A percentile compares a stretch with the other conserved stretches of the same genome.
Evolutionary conservation across 202 grass and related monocot genomes (phyloP).

Genomic region (Alloteropsis angusta): DNA sequence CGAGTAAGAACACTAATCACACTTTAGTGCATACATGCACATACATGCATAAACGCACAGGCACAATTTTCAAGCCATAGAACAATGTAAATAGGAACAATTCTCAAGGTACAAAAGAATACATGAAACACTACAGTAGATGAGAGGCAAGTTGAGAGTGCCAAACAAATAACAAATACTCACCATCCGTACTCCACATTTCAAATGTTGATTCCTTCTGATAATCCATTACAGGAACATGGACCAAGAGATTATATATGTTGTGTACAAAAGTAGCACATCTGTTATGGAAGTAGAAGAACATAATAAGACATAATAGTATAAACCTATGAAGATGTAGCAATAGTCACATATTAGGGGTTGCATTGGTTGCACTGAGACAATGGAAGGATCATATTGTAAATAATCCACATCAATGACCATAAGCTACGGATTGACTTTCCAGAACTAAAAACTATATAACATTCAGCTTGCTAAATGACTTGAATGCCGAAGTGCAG

Average conservation of each 20-base stretch:
- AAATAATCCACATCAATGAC: neutral
- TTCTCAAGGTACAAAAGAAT: neutral
- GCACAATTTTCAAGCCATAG: neutral
- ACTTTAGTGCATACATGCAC: neutral
- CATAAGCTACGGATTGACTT: neutral
- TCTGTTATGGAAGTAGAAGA: constrained; percentile 38
- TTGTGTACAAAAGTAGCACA: constrained; percentile 37
- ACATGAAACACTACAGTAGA: neutral
- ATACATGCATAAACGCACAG: neutral
- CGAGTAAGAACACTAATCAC: constrained; percentile 1
- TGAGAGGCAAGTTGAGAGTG: neutral
- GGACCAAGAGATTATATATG: constrained; percentile 52
- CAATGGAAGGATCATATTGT: neutral
- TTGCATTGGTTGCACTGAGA: neutral
- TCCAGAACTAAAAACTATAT: neutral
- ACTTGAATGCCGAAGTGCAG: neutral
- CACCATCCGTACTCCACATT: constrained; percentile 73
- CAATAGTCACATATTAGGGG: neutral
- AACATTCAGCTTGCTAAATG: neutral
- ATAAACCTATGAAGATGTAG: constrained; percentile 9
- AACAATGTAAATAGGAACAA: neutral
- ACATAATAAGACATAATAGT: constrained; percentile 17
- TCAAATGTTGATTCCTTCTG: constrained; percentile 53
- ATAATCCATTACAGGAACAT: constrained; percentile 48
- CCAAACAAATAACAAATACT: constrained; percentile 14